Conservation (phyloP, 257 asterid species). For the Solanum habrochaites region DNA sequence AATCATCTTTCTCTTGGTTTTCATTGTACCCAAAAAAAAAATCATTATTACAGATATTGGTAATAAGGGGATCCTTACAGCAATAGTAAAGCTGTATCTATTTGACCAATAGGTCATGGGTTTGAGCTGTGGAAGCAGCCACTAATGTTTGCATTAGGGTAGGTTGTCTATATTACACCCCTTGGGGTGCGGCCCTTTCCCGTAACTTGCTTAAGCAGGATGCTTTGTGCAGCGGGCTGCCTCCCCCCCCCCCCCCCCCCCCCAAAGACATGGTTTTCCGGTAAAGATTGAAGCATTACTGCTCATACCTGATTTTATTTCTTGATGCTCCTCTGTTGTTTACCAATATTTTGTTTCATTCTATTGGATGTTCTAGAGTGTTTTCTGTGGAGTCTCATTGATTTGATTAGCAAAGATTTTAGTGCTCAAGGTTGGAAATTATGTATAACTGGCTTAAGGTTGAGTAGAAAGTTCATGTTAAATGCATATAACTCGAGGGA, state of each 20-base stretch:
- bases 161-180: neutral
- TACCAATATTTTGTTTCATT: neutral
- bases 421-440: neutral
- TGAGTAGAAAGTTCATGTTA: neutral
- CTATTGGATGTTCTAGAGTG: neutral
- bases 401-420: neutral
- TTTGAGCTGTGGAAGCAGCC: neutral
- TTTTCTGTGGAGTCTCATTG: neutral
- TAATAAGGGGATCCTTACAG: neutral
- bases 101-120: neutral
- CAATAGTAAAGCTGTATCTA: neutral
- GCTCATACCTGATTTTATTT: neutral
- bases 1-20: conserved; percentile 11
- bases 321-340: neutral
- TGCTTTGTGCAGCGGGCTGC: neutral
- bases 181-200: neutral
- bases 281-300: neutral
- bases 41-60: neutral
- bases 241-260: neutral
- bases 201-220: neutral
- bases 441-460: neutral
- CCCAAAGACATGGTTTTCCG: neutral
- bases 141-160: neutral
- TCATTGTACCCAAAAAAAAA: neutral
- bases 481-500: neutral